Conservation (phyloP, 345 rosid species). For the Moricandia arvensis region DNA sequence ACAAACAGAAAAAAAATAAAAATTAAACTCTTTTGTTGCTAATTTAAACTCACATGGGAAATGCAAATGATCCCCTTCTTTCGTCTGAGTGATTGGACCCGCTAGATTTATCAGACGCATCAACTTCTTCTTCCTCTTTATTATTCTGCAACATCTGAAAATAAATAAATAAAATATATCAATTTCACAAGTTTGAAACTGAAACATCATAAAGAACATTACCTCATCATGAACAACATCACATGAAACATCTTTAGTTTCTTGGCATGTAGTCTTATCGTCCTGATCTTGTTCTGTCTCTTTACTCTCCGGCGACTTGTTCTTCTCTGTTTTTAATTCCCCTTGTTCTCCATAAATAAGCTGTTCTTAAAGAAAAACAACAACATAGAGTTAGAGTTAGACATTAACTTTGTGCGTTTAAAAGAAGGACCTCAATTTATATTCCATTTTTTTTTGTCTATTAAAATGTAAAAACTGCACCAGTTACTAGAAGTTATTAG, state of each 20-base stretch:
- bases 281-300: conserved; percentile 11
- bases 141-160: conserved; percentile 14
- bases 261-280: conserved; percentile 3
- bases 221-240: conserved; percentile 13
- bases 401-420: no score
- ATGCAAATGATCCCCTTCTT: conserved; percentile 65
- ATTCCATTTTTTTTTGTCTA: no score
- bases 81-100: conserved; percentile 54
- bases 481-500: no score
- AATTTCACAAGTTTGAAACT: not conserved
- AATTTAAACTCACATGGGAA: conserved; percentile 58
- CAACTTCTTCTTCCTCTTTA: conserved; percentile 6
- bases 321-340: conserved; percentile 19
- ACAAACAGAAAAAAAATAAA: not conserved
- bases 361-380: conserved; percentile 28
- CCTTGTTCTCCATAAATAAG: conserved; percentile 31
- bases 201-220: conserved; percentile 6
- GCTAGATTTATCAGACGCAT: conserved; percentile 44
- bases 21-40: not conserved
- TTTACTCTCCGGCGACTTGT: not conserved
- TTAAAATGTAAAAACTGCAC: no score
- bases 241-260: conserved; percentile 29
- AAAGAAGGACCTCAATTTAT: no score
- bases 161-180: not conserved
- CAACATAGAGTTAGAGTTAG: not conserved